Percentiles rank a stretch among this genome's conserved stretches.
Conservation (phyloP, 2,329 filamentous ascomycete genomes). For the Penicillium sp. region DNA sequence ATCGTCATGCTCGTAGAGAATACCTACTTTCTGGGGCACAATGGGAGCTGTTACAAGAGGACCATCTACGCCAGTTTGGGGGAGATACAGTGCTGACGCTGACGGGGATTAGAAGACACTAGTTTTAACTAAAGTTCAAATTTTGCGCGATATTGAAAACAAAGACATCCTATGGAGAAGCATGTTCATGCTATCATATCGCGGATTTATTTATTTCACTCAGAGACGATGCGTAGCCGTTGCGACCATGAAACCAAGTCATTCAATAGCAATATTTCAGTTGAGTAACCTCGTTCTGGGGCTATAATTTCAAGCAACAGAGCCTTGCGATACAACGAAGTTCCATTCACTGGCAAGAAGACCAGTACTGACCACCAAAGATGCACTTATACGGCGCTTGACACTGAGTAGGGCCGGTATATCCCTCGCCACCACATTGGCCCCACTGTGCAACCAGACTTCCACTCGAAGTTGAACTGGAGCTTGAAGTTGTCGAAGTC, state of each 20-base stretch:
- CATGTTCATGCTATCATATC: too few species aligned
- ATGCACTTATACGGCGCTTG: slow-evolving; percentile 8
- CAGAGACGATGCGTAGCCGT: too few species aligned
- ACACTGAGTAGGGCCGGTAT: slow-evolving; percentile 11
- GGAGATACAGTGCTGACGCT: not conserved
- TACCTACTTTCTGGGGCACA: too few species aligned
- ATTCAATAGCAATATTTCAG: too few species aligned
- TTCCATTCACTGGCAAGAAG: slow-evolving; percentile 5
- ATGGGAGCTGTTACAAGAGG: slow-evolving; percentile 31
- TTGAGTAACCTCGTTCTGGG: too few species aligned
- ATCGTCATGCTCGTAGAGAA: too few species aligned
- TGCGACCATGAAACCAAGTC: too few species aligned
- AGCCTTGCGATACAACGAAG: too few species aligned
- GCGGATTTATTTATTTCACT: too few species aligned
- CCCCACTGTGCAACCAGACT: slow-evolving; percentile 9
- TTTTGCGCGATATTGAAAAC: too few species aligned
- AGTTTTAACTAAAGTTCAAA: not conserved
- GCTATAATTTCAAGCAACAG: too few species aligned
- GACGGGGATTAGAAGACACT: not conserved
- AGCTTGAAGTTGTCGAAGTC: not conserved
- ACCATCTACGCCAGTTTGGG: not conserved
- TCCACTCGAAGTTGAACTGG: not conserved
- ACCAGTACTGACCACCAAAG: slow-evolving; percentile 1
- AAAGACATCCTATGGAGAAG: too few species aligned
- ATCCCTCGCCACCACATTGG: slow-evolving; percentile 11